Evolutionary conservation across 805 yeast genomes (phyloP).

Genomic region (Lachancea sp.): DNA sequence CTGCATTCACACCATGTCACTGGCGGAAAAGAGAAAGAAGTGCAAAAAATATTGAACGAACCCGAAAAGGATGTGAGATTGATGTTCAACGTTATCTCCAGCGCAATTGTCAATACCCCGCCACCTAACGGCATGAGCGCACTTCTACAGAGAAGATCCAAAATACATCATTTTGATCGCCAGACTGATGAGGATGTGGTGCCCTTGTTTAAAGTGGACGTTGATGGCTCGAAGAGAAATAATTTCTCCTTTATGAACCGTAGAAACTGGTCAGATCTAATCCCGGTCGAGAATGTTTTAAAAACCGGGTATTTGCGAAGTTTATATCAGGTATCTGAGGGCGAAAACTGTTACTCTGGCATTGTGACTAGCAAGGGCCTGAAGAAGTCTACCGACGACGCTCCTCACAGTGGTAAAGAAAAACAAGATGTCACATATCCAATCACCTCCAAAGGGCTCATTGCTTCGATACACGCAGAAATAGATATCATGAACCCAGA

Average conservation of each 20-base stretch:
- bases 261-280: conserved; percentile 68
- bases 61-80: conserved; percentile 71
- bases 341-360: conserved; percentile 24
- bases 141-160: conserved; percentile 60
- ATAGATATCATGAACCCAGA: conserved; percentile 42
- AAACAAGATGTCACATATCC: conserved; percentile 43
- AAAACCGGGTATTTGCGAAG: conserved; percentile 16
- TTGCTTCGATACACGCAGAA: conserved; percentile 71
- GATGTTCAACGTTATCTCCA: conserved; percentile 76
- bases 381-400: conserved; percentile 9
- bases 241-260: conserved; percentile 45
- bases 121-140: conserved; percentile 85
- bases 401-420: conserved; percentile 2
- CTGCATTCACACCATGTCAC: conserved; percentile 39
- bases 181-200: conserved; percentile 74
- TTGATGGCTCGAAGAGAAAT: conserved; percentile 47
- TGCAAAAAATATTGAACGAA: conserved; percentile 35
- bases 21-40: conserved; percentile 33
- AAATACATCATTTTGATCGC: conserved; percentile 58
- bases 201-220: conserved; percentile 59
- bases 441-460: conserved; percentile 48
- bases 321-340: conserved; percentile 11
- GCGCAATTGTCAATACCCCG: conserved; percentile 89
- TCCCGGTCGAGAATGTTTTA: conserved; percentile 42
- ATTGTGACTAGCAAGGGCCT: conserved; percentile 18